Evolutionary conservation across 305 asterid genomes (phyloP).

Genomic region (Fraxinus floribunda): DNA sequence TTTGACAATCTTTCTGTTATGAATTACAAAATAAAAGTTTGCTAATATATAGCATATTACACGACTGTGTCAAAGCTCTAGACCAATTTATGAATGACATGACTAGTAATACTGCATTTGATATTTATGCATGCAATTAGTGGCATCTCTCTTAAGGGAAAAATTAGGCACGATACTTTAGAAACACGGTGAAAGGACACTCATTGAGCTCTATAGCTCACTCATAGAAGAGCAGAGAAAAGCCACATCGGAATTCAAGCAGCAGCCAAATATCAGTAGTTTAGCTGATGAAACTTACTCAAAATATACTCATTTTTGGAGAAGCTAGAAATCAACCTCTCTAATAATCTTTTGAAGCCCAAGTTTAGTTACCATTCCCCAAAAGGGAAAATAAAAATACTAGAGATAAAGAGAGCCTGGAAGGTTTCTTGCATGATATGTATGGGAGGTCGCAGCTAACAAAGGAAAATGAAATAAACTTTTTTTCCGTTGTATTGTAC

Average conservation of each 20-base stretch:
- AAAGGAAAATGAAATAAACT: not conserved
- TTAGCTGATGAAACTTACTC: not conserved
- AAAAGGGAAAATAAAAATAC: not conserved
- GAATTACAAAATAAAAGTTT: not conserved
- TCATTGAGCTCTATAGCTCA: not conserved
- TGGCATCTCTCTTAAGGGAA: not conserved
- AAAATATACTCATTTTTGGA: not conserved
- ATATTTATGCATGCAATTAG: not conserved
- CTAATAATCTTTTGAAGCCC: not conserved
- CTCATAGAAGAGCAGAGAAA: not conserved
- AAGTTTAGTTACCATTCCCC: not conserved
- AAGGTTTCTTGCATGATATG: not conserved
- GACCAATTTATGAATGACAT: not conserved
- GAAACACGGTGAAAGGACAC: not conserved
- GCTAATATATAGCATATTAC: not conserved
- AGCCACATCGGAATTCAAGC: not conserved
- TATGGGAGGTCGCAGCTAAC: not conserved
- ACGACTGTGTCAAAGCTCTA: not conserved
- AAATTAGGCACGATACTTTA: not conserved
- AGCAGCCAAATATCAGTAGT: conserved; percentile 1
- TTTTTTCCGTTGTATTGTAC: not conserved
- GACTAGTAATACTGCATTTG: not conserved
- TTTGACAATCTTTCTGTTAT: not conserved
- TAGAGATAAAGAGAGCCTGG: not conserved
- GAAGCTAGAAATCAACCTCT: not conserved